Conservation (phyloP, 805 yeast genomes). For the Lipomyces lipofer region DNA sequence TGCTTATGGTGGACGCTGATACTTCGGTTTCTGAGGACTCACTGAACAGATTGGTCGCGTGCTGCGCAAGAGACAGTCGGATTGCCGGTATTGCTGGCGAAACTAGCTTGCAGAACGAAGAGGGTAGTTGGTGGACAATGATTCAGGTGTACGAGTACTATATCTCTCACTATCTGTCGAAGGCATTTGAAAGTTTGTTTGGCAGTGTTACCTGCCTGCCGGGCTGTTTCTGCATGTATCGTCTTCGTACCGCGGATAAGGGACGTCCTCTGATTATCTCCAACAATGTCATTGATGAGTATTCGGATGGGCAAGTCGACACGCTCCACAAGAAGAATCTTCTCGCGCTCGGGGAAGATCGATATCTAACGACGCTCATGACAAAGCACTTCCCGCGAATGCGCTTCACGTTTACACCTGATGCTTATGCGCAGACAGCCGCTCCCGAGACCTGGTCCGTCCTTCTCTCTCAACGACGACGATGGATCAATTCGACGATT, state of each 20-base stretch:
- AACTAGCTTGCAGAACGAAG: slow-evolving; percentile 58
- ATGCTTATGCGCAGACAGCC: slow-evolving; percentile 58
- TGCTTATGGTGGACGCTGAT: slow-evolving; percentile 66
- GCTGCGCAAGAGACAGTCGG: slow-evolving; percentile 58
- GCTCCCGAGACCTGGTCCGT: slow-evolving; percentile 57
- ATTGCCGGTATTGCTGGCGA: slow-evolving; percentile 66
- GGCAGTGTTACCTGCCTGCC: slow-evolving; percentile 68
- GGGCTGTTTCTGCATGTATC: slow-evolving; percentile 63
- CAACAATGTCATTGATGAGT: slow-evolving; percentile 59
- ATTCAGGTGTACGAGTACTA: slow-evolving; percentile 65
- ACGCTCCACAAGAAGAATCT: slow-evolving; percentile 62
- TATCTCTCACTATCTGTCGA: slow-evolving; percentile 63
- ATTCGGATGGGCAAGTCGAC: slow-evolving; percentile 56
- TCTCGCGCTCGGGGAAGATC: slow-evolving; percentile 62
- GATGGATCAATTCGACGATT: slow-evolving; percentile 68
- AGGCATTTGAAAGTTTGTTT: slow-evolving; percentile 61
- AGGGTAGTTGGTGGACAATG: slow-evolving; percentile 56
- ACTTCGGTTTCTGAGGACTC: slow-evolving; percentile 56
- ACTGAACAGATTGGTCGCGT: slow-evolving; percentile 56
- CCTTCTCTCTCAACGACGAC: slow-evolving; percentile 57
- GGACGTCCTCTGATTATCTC: slow-evolving; percentile 59
- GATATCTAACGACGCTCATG: slow-evolving; percentile 59
- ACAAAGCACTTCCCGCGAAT: slow-evolving; percentile 57
- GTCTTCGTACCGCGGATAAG: slow-evolving; percentile 49
- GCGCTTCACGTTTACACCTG: slow-evolving; percentile 55